Evolutionary conservation across 2,329 filamentous ascomycete genomes (phyloP).

Genomic region (Hypoxylon rubiginosum): DNA sequence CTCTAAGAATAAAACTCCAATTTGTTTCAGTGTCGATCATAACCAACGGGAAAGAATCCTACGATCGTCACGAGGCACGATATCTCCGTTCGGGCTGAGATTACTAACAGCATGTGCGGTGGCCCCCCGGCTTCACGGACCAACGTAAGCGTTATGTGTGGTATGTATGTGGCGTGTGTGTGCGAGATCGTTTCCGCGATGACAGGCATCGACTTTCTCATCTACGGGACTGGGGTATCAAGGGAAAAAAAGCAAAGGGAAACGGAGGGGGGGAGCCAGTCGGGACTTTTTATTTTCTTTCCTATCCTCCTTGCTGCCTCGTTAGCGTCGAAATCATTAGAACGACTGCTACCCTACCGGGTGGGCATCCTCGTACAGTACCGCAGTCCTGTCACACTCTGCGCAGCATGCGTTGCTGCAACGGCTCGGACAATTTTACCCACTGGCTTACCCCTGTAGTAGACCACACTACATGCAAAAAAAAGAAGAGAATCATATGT

Average conservation of each 20-base stretch:
- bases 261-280: constrained; percentile 24
- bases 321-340: constrained; percentile 31
- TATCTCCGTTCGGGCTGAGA: constrained; percentile 21
- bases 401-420: constrained; percentile 32
- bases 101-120: constrained; percentile 16
- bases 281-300: constrained; percentile 40
- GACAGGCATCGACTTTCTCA: constrained; percentile 31
- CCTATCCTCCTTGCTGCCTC: constrained; percentile 11
- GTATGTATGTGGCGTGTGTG: constrained; percentile 7
- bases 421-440: constrained; percentile 46
- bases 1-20: neutral
- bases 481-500: constrained; percentile 33
- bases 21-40: neutral
- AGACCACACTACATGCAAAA: constrained; percentile 29
- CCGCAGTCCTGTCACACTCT: constrained; percentile 32
- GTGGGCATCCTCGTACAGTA: constrained; percentile 27
- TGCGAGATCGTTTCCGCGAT: constrained; percentile 37
- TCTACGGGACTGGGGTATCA: neutral
- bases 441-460: constrained; percentile 35
- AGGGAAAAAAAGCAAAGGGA: constrained; percentile 1
- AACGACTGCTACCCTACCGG: constrained; percentile 35
- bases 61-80: constrained; percentile 4
- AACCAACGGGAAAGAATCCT: neutral
- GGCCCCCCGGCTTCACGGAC: constrained; percentile 22
- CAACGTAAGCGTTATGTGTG: neutral